phyloP scores from a whole-genome alignment of 2,329 filamentous ascomycete species.

The Colletotrichum melonis region DNA sequence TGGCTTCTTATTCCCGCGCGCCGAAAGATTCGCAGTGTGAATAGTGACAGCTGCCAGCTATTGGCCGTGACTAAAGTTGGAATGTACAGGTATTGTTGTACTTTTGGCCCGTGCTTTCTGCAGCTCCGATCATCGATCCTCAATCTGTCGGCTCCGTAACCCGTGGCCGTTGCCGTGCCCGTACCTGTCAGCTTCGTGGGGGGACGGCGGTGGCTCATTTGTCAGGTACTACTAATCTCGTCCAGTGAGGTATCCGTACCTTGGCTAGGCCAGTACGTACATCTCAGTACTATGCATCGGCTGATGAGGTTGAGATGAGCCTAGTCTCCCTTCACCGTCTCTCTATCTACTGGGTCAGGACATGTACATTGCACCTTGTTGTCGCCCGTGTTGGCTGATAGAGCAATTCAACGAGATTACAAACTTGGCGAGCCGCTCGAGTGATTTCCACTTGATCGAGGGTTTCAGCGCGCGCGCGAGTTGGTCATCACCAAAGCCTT shows the following conservation, averaged over 20 bases:
- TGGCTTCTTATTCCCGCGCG: constrained; percentile 23
- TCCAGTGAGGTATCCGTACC: neutral
- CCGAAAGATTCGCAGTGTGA: neutral
- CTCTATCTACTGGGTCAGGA: too few species aligned
- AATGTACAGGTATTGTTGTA: neutral
- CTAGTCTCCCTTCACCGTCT: neutral
- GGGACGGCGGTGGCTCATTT: constrained; percentile 1
- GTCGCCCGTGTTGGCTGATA: too few species aligned
- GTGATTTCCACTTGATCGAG: neutral
- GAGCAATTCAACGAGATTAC: neutral
- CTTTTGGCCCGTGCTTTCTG: neutral
- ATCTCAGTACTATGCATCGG: neutral
- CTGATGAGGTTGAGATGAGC: too few species aligned
- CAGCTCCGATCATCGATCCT: neutral
- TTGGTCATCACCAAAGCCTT: neutral
- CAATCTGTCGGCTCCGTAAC: neutral
- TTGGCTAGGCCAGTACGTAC: neutral
- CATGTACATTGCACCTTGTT: too few species aligned
- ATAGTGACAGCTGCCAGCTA: neutral
- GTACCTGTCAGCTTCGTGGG: constrained; percentile 7
- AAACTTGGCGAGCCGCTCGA: neutral
- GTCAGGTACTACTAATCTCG: constrained; percentile 11
- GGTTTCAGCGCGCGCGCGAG: neutral
- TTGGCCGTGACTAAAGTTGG: too few species aligned
- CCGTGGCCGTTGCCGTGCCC: neutral